Base-by-base conservation (phyloP, 495 filamentous ascomycete species). In the Parmelia sp. region DNA sequence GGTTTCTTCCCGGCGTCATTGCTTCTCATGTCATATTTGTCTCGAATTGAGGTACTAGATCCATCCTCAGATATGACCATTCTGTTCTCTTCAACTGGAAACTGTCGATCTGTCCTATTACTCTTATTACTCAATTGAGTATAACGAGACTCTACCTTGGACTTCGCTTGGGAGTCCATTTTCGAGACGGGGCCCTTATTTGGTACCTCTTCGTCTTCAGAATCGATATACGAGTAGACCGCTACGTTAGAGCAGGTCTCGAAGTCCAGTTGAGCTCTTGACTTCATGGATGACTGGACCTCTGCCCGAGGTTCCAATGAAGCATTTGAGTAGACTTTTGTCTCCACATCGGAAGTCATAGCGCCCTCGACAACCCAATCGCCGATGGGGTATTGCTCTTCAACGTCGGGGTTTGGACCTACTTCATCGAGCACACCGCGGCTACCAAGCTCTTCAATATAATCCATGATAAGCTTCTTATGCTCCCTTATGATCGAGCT, bases 401-500 rank as follows among this genome's bases (percentile, higher is more conserved):
- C 23, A 11, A 11, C 45, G 9, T 62, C 51, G 17, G 9, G 9
- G 10, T 49, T 25, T 12, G 45, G 45, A 49, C 25, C 45, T 9
- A 11, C n/a, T 14, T 65, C 66, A 37, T 70, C 68, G 25, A 70
- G 44, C 29, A 68, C 14, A 27, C 65, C 68, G 25, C 58, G 31
- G 59, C 33, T 62, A 25, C 66, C 59, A 36, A 70, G 53, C 33
- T 68, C 65, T 33, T 61, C 47, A 29, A 70, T 58, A 40, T 70
- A 70, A 40, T 47, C 65, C 42, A 53, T 53, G 31, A 70, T 65
- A 23, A 53, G 29, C 25, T 25, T 78, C 76, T 82, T 80, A 69
- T 84, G 78, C 56, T 78, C 76, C 57, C 71, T 71, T 51, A 85
- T 69, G 21, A 83, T 72, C 4, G 79, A 73, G 62, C 74, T 74